phyloP scores from a whole-genome alignment of 495 filamentous ascomycete genomes.

The Penicillium riverlandense region DNA sequence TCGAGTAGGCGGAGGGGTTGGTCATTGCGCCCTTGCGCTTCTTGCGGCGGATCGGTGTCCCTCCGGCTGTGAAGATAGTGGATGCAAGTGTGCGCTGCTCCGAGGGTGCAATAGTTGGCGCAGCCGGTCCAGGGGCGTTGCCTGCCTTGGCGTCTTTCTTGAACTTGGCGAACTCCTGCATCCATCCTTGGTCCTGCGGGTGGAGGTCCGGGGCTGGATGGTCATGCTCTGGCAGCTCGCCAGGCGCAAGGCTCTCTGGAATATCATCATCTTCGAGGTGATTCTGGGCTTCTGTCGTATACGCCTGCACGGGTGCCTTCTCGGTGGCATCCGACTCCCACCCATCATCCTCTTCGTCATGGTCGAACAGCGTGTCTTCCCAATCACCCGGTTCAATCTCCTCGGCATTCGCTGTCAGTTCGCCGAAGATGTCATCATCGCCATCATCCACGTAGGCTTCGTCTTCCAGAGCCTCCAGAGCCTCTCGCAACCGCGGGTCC shows the following conservation, averaged over 20 bases:
- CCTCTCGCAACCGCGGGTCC: conserved; percentile 90
- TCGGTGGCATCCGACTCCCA: conserved; percentile 96
- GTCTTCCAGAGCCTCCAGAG: conserved; percentile 90
- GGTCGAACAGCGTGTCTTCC: conserved; percentile 48
- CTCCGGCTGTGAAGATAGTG: conserved; percentile 62
- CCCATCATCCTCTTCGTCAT: conserved; percentile 65
- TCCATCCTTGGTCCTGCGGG: conserved; percentile 65
- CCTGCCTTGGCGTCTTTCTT: conserved; percentile 59
- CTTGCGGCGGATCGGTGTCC: conserved; percentile 71
- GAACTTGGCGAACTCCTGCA: conserved; percentile 84
- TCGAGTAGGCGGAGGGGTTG: conserved; percentile 86
- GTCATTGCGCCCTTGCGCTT: conserved; percentile 89
- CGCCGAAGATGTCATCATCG: conserved; percentile 71
- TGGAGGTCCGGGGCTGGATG: conserved; percentile 30
- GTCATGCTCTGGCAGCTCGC: conserved; percentile 41
- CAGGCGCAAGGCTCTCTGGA: conserved; percentile 15
- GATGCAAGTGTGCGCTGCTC: conserved; percentile 55
- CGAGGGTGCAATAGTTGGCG: conserved; percentile 42
- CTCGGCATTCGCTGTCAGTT: conserved; percentile 63
- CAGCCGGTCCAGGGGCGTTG: conserved; percentile 34
- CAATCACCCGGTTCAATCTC: conserved; percentile 68
- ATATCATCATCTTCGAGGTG: conserved; percentile 4
- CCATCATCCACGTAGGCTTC: conserved; percentile 90
- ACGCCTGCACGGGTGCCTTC: conserved; percentile 48
- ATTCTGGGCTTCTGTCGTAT: conserved; percentile 24